Evolutionary conservation across 148 eudicot genomes (phyloP).

Genomic region (Gaultheria prostrata): DNA sequence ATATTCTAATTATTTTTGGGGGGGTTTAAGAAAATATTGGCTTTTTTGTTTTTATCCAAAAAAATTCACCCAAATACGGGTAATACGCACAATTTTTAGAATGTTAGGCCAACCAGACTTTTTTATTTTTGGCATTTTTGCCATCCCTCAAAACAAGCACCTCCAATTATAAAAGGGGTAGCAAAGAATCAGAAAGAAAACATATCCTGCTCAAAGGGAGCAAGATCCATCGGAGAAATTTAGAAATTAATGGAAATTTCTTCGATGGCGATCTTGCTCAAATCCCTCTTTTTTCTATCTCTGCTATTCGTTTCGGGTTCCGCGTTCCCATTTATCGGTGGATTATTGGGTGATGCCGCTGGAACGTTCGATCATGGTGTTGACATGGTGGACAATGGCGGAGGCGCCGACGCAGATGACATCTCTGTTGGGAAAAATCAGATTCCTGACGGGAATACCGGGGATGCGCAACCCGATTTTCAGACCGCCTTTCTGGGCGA

Average conservation of each 20-base stretch:
- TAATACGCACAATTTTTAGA: neutral
- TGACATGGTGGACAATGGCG: neutral
- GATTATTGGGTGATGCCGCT: neutral
- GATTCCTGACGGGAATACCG: neutral
- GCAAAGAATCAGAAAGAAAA: neutral
- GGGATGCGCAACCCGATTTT: slow-evolving; percentile 12
- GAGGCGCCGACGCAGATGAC: neutral
- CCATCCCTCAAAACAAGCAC: neutral
- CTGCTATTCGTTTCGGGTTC: slow-evolving; percentile 25
- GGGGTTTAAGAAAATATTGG: neutral
- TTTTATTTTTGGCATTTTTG: neutral
- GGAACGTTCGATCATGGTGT: neutral
- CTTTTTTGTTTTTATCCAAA: neutral
- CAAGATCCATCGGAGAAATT: slow-evolving; percentile 15
- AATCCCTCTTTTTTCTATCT: slow-evolving; percentile 26
- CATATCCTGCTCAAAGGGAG: neutral
- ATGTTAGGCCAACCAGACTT: slow-evolving; percentile 1
- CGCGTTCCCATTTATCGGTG: neutral
- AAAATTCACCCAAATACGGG: neutral
- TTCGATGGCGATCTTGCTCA: slow-evolving; percentile 24
- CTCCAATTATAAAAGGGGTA: slow-evolving; percentile 1
- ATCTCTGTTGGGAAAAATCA: neutral
- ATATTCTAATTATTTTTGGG: neutral
- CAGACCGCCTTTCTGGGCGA: slow-evolving; percentile 34
- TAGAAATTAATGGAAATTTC: neutral